Base-by-base conservation (phyloP, 306 rosid genomes). In the Myrica gale region DNA sequence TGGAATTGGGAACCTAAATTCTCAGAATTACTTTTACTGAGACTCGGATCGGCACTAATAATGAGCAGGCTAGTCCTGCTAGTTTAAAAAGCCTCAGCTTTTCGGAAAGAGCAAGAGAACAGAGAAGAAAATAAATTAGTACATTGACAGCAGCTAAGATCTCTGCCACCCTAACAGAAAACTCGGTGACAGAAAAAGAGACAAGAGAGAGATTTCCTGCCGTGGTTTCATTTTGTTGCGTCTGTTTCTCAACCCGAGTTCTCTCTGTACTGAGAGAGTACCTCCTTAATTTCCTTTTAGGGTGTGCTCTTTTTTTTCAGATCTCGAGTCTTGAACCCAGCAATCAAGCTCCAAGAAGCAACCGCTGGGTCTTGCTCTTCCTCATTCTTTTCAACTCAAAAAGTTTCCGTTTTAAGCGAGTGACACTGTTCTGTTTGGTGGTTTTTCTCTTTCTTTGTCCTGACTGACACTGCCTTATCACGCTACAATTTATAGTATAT, bases 301-400 rank as follows among this genome's bases (percentile, higher is more conserved):
- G 74, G 69, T 75, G 74, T 75, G 53, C 65, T 66, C 67, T 76
- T 69, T 85, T 72, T 75, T 85, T 85, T 88, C 86, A 81, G 89
- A 90, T 73, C 84, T 82, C 76, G 67, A 26, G 57, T 76, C 77
- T 78, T 84, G 8, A 78, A 19, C 76, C 69, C 80, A 75, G 69
- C 77, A 74, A 71, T 66, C 76, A 71, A 73, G 43, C 72, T 54
- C 32, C 44, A 50, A 68, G 17, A 67, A 48, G 79, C 54, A 72
- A 45, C 45, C 9, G 32, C 60, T 26, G 45, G 3, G 9, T 0
- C 69, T 81, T 71, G 19, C 19, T 21, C 69, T 23, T 65, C 53
- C 65, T 39, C 56, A 62, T 9, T 3, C 57, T 4, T 1, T 42
- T 57, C 54, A 62, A 21, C 62, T 51, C 46, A 70, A 15, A 70